Conservation (phyloP, 495 filamentous ascomycete species). For the Hyaloscypha bicolor region DNA sequence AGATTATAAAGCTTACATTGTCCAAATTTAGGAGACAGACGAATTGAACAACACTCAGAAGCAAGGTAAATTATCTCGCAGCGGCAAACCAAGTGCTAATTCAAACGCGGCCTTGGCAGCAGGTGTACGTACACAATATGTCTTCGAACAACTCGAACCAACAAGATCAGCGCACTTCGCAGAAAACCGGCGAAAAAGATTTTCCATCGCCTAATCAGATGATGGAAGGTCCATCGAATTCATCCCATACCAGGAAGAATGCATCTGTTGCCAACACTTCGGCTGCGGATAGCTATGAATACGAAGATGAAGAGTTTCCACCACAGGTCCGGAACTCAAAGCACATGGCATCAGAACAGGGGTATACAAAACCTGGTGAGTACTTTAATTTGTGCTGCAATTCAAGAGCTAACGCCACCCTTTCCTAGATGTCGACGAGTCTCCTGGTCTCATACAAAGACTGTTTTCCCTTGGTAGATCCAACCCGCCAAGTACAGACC, state of each 20-base stretch:
- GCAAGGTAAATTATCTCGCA: not conserved
- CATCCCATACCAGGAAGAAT: constrained; percentile 6
- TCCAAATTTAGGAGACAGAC: constrained; percentile 2
- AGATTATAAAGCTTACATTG: constrained; percentile 1
- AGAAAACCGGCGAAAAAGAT: not conserved
- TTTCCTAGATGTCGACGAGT: not conserved
- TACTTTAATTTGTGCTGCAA: constrained; percentile 4
- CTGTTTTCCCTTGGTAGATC: not conserved
- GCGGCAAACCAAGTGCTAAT: constrained; percentile 2
- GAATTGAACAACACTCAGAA: not conserved
- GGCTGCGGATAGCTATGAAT: constrained; percentile 1
- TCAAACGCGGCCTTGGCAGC: not conserved
- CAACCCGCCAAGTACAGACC: not conserved
- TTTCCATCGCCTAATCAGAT: not conserved
- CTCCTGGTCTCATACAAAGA: not conserved
- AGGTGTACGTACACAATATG: not conserved
- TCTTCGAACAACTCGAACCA: constrained; percentile 4
- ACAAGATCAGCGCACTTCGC: constrained; percentile 3
- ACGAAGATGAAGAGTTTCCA: not conserved
- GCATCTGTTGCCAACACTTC: constrained; percentile 1
- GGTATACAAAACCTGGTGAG: not conserved
- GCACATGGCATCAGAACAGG: not conserved
- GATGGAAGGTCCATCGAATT: not conserved
- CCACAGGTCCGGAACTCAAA: constrained; percentile 1
- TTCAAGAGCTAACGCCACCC: not conserved